These are phyloP conservation scores for Sanguinoderma infundibulare DNA, from an alignment of 1,284 basidiomycete genomes.

Conservation along the genomic window DNA sequence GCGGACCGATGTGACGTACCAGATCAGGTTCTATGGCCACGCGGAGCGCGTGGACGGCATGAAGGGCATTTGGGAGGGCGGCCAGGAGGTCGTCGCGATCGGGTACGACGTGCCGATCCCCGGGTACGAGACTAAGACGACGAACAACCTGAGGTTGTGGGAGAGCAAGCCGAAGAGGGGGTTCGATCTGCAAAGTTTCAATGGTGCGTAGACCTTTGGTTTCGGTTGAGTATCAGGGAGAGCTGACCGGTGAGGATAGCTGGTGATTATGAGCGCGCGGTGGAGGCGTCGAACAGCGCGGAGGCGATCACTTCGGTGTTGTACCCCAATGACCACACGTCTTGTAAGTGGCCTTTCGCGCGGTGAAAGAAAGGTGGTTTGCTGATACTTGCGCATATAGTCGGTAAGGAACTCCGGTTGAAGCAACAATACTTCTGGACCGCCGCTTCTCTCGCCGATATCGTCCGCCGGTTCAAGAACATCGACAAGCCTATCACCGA, in stretches of 20 bases:
- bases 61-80: constrained; percentile 82
- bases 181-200: constrained; percentile 93
- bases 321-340: constrained; percentile 84
- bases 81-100: constrained; percentile 88
- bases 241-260: no score
- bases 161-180: constrained; percentile 89
- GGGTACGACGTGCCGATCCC: constrained; percentile 94
- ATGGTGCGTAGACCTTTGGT: constrained; percentile 58
- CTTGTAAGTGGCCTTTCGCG: constrained; percentile 46
- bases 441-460: constrained; percentile 85
- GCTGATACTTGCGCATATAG: constrained; percentile 38
- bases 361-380: background rate
- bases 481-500: constrained; percentile 73
- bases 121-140: constrained; percentile 79
- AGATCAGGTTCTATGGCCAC: constrained; percentile 86
- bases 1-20: constrained; percentile 80
- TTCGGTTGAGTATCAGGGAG: no score
- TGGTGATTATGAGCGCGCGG: constrained; percentile 88
- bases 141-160: constrained; percentile 82
- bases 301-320: constrained; percentile 91
- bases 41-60: constrained; percentile 71
- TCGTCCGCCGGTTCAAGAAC: constrained; percentile 84
- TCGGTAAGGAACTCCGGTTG: constrained; percentile 89
- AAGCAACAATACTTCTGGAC: constrained; percentile 97
- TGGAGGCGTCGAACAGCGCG: constrained; percentile 85